A percentile compares a stretch with the other conserved stretches of the same genome.
Conservation (phyloP, 2,329 filamentous ascomycete genomes). For the Aspergillus niger region DNA sequence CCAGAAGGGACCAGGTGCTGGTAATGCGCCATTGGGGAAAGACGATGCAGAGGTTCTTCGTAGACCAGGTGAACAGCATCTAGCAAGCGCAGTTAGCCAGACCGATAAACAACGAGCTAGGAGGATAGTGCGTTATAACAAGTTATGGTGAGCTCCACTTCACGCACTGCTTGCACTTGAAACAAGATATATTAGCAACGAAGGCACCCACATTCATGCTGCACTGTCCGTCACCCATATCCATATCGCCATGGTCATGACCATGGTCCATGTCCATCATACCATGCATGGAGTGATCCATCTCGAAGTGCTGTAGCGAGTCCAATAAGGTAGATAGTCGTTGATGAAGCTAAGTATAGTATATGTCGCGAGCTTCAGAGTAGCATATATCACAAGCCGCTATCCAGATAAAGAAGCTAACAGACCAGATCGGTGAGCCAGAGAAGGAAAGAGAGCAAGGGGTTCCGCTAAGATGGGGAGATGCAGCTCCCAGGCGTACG, state of each 20-base stretch:
- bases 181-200: not conserved
- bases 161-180: not conserved
- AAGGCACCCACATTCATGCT: slow-evolving; percentile 77
- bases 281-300: slow-evolving; percentile 43
- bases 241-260: slow-evolving; percentile 55
- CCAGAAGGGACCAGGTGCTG: slow-evolving; percentile 70
- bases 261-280: slow-evolving; percentile 48
- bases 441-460: not conserved
- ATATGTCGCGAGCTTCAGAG: slow-evolving; percentile 11
- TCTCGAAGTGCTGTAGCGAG: slow-evolving; percentile 9
- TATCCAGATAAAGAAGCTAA: not conserved
- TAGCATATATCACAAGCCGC: not conserved
- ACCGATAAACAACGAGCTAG: not conserved
- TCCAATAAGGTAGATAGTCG: not conserved
- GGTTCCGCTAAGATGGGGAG: not conserved
- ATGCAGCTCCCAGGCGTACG: not conserved
- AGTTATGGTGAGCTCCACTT: not conserved
- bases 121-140: too few species aligned
- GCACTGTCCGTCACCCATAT: slow-evolving; percentile 65
- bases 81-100: slow-evolving; percentile 40
- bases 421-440: not conserved
- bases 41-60: slow-evolving; percentile 90
- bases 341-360: not conserved
- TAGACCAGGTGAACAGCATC: slow-evolving; percentile 99
- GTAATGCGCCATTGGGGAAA: slow-evolving; percentile 89